A percentile compares a stretch with the other conserved stretches of the same genome.
Conservation (phyloP, 495 filamentous ascomycete species). For the Xylaria sp. region DNA sequence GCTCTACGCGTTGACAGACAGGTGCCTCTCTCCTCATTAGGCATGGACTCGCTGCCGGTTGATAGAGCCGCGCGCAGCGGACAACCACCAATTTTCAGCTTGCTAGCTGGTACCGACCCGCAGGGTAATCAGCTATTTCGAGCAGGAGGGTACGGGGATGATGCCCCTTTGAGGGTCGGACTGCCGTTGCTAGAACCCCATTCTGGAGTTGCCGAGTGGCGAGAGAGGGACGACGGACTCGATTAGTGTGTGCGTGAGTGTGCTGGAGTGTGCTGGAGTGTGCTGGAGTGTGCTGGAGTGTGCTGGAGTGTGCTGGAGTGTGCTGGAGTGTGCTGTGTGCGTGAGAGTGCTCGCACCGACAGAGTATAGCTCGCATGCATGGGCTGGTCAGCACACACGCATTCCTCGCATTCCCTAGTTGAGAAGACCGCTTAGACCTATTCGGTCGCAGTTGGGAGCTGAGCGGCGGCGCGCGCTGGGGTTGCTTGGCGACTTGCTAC, state of each 20-base stretch:
- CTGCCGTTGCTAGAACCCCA: constrained; percentile 25
- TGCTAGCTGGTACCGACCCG: neutral
- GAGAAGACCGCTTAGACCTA: constrained; percentile 11
- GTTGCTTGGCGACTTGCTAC: no score
- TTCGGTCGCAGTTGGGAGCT: constrained; percentile 11
- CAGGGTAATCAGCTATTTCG: constrained; percentile 16
- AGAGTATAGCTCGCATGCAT: constrained; percentile 19
- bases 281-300: no score
- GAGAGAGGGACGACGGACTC: constrained; percentile 34
- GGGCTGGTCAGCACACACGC: neutral
- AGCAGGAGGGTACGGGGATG: constrained; percentile 19
- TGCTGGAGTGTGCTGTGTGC: no score
- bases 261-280: no score
- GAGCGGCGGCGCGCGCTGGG: neutral
- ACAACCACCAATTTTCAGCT: constrained; percentile 17
- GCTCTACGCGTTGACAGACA: neutral
- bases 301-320: no score
- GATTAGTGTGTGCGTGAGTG: constrained; percentile 19
- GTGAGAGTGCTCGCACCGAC: neutral
- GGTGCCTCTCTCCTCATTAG: neutral
- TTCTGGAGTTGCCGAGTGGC: constrained; percentile 38
- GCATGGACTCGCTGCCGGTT: constrained; percentile 2
- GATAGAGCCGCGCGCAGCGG: constrained; percentile 15
- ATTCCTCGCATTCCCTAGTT: neutral
- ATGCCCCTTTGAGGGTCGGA: constrained; percentile 17